phyloP scores from a whole-genome alignment of 257 asterid species.

The Solanum chiquidenum region DNA sequence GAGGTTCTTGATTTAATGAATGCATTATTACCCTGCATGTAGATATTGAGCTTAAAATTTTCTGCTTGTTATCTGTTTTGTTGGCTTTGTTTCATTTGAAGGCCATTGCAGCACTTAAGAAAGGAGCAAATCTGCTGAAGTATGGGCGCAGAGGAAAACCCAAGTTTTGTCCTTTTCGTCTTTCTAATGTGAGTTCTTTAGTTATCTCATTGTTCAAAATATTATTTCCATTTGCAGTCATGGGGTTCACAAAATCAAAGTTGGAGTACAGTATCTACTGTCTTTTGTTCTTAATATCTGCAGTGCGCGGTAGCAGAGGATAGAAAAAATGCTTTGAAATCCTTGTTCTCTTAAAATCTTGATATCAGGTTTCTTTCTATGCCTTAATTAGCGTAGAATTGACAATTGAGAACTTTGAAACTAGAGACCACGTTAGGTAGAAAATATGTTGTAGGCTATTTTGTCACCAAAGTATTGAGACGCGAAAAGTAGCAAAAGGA shows the following conservation, averaged over 20 bases:
- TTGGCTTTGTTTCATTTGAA: constrained; percentile 15
- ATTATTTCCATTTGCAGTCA: not conserved
- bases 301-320: not conserved
- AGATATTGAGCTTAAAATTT: not conserved
- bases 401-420: not conserved
- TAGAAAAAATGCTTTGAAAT: not conserved
- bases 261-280: not conserved
- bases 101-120: constrained; percentile 88
- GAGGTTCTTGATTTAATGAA: not conserved
- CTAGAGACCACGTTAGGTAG: not conserved
- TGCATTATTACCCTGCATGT: not conserved
- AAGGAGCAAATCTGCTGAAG: constrained; percentile 83
- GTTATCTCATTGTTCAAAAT: not conserved
- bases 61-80: not conserved
- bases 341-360: not conserved
- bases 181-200: constrained; percentile 53
- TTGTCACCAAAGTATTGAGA: not conserved
- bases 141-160: constrained; percentile 97
- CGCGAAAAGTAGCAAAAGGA: not conserved
- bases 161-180: constrained; percentile 89
- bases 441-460: not conserved
- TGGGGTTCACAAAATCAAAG: not conserved
- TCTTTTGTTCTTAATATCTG: not conserved
- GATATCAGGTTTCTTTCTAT: not conserved
- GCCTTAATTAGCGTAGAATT: not conserved